Evolutionary conservation across 2,329 filamentous ascomycete species (phyloP), one percentile per base, ranked within the genome.

Genomic region (Colletotrichum orchidophilum): DNA sequence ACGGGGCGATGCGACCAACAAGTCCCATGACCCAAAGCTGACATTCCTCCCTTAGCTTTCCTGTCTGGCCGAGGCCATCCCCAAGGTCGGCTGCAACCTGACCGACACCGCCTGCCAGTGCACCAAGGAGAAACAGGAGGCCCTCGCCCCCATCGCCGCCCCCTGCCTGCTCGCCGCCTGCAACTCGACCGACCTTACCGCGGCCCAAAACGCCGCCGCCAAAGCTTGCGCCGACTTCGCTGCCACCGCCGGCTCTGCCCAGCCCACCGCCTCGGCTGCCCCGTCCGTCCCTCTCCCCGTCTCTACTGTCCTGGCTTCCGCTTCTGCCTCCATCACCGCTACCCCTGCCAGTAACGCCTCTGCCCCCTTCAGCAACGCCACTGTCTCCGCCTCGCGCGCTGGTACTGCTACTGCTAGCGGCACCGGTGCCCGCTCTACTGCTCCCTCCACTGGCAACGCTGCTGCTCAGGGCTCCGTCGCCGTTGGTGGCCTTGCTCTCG

Each of bases 41-140:
- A 69, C 24, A 27, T 18, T 6, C 5, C 6, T 13, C 3, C 46
- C 52, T 18, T 54, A 80, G 78, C 55, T 75, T 24, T 29, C 74
- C 54, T 86, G 84, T 71, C 78, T 85, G 18, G 39, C 73, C 49
- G 75, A 78, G 18, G 78, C 78, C 71, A 77, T 86, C 72, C 71
- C 76, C 63, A 70, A 78, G 70, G 77, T 78, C 55, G 81, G 81
- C 75, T 85, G 83, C 75, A 46, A 71, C 4, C 71, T 80, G 74
- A 73, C 71, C 60, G 82, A 85, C 71, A 76, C 78, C 11, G 76
- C 74, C 61, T 86, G 84, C 77, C 79, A 80, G 74, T 86, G 84
- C 76, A 74, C 77, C 29, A n/a, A 77, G 18, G 71, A 69, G 2
- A 81, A 77, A 66, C 80, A 82, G 75, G 68, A 67, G 49, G 74